Percentiles rank a stretch among this genome's conserved stretches.
These are phyloP conservation scores for Arachis monticola DNA, from an alignment of 331 rosid genomes.

Conservation along the genomic window DNA sequence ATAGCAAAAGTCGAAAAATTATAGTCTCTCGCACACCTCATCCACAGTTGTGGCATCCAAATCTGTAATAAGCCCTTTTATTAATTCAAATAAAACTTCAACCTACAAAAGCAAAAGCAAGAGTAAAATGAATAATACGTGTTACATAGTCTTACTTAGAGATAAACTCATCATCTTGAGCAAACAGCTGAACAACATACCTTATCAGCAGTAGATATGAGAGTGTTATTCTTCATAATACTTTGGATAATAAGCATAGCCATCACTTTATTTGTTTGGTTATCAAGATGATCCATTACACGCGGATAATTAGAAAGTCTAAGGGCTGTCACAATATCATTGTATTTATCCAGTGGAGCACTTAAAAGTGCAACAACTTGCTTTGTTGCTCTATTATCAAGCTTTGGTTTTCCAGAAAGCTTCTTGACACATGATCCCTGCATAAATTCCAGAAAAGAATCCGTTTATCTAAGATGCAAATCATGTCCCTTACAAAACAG, in stretches of 20 bases:
- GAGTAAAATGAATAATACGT: too few relatives aligned
- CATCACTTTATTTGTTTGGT: constrained; percentile 86
- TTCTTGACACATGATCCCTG: constrained; percentile 96
- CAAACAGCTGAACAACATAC: constrained; percentile 50
- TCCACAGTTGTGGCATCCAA: constrained; percentile 72
- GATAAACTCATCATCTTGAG: constrained; percentile 32
- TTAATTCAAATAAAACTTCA: constrained; percentile 88
- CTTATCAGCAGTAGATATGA: constrained; percentile 81
- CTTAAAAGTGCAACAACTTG: constrained; percentile 97
- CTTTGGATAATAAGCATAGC: constrained; percentile 94
- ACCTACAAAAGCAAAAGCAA: constrained; percentile 57
- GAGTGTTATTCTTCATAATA: constrained; percentile 86
- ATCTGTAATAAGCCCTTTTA: constrained; percentile 92
- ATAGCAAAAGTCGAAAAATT: constrained; percentile 16
- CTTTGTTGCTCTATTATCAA: constrained; percentile 85
- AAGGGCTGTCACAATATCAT: constrained; percentile 85
- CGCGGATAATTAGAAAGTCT: constrained; percentile 91
- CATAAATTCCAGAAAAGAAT: constrained; percentile 27
- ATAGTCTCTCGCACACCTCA: constrained; percentile 62
- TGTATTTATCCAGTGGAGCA: constrained; percentile 97
- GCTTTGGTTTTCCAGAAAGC: constrained; percentile 88
- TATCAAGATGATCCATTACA: constrained; percentile 90
- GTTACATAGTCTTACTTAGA: constrained; percentile 7
- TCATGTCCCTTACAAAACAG: constrained; percentile 24
- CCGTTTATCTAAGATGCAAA: constrained; percentile 34